Evolutionary conservation across 495 filamentous ascomycete genomes (phyloP).

Genomic region (Cercophora sp.): DNA sequence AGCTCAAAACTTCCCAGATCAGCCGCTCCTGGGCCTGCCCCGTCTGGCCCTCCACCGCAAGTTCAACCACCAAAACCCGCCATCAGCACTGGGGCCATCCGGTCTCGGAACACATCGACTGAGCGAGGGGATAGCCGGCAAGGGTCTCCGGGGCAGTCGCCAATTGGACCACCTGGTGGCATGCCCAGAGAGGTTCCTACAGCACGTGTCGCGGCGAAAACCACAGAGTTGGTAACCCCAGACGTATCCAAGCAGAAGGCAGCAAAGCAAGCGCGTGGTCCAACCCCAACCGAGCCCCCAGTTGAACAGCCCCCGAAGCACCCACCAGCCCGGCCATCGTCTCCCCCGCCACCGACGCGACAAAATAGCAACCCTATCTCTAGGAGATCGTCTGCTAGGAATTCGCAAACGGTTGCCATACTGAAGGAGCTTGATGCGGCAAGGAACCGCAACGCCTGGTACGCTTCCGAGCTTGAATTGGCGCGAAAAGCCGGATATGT

Average conservation of each 20-base stretch:
- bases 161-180: conserved; percentile 46
- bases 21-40: conserved; percentile 59
- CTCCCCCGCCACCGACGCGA: conserved; percentile 48
- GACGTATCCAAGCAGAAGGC: conserved; percentile 33
- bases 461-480: conserved; percentile 87
- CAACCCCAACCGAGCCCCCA: conserved; percentile 49
- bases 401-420: conserved; percentile 58
- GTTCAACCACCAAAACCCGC: conserved; percentile 76
- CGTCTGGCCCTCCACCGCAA: conserved; percentile 79
- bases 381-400: conserved; percentile 47
- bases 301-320: conserved; percentile 43
- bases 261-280: conserved; percentile 34
- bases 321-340: conserved; percentile 40
- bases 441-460: conserved; percentile 90
- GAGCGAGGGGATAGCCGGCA: conserved; percentile 34
- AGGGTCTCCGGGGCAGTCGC: conserved; percentile 49
- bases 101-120: conserved; percentile 36
- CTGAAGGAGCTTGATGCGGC: conserved; percentile 78
- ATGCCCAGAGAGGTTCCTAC: conserved; percentile 58
- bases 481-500: conserved; percentile 85
- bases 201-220: conserved; percentile 24
- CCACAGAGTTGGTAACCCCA: conserved; percentile 21
- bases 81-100: conserved; percentile 23
- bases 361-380: conserved; percentile 49
- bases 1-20: conserved; percentile 63